Base-by-base conservation (phyloP, 2,329 filamentous ascomycete genomes). In the Albifimbria verrucaria region DNA sequence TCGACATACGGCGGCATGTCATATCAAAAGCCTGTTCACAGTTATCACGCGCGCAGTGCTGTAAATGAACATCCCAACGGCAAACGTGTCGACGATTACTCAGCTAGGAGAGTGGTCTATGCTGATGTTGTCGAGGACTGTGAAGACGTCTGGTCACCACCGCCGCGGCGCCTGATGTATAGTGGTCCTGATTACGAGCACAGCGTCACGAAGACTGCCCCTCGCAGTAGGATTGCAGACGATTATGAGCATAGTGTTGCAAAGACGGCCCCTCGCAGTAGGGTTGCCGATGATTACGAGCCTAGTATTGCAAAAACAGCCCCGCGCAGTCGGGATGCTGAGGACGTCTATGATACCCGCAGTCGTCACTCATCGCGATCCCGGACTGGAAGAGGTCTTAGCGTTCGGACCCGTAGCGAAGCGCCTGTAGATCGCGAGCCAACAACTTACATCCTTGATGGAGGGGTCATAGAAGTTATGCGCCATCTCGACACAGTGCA, bases 361-460 rank as follows among this genome's bases (percentile, higher is more conserved):
- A 74, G 75, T 53, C 73, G 73, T 9, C 67, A 70, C 46, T 68
- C 70, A 2, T 70, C 71, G 12, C 71, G 72, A 15, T 68, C 71
- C 41, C 71, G 65, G 49, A 57, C 63, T 21, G 59, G 58, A 20
- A 63, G 56, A 20, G 54, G 60, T 15, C 64, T 70, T 22, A 65
- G 62, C 6, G 54, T 62, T 4, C 73, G 75, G 23, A 68, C 73
- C 20, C 70, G 72, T 48, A 80, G 77, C 62, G 73, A 77, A 53
- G 66, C 65, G 2, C 62, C 68, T 4, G 61, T 66, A 4, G 58
- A 62, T 12, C 32, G 32, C 18, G 32, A 39, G 23, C 66, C 72
- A 7, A 59, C 65, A 9, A 72, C 75, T 0, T 65, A 76, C 9
- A 67, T 75, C 59, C 60, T 76, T 51, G 65, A 64, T 11, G 74